phyloP scores from a whole-genome alignment of 768 basidiomycete genomes.

The Coprinellus micaceus region DNA sequence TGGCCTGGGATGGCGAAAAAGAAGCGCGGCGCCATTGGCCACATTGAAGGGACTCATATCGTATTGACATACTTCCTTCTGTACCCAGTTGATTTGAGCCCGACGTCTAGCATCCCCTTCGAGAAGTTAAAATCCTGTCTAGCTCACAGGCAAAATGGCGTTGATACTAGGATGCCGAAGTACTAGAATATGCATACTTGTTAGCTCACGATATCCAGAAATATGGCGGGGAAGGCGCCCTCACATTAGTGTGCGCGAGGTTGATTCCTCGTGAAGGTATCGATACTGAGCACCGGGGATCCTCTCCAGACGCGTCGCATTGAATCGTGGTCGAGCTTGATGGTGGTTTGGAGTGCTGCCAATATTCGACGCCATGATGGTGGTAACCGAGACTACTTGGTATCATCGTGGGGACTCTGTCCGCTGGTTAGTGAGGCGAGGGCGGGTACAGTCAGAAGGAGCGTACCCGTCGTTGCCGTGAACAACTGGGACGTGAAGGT shows the following conservation, averaged over 20 bases:
- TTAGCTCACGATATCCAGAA: neutral
- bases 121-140: too few species aligned
- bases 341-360: conserved; percentile 42
- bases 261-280: conserved; percentile 45
- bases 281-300: conserved; percentile 44
- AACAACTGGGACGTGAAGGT: conserved; percentile 33
- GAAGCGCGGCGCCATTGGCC: too few species aligned
- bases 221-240: conserved; percentile 6
- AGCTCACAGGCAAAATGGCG: conserved; percentile 38
- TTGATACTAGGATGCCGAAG: conserved; percentile 35
- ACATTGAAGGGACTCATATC: too few species aligned
- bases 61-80: too few species aligned
- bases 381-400: conserved; percentile 46
- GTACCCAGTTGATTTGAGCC: too few species aligned
- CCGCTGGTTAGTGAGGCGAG: neutral
- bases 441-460: neutral
- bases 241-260: conserved; percentile 43
- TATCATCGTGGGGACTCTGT: conserved; percentile 51
- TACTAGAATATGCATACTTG: conserved; percentile 24
- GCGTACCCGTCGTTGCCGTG: conserved; percentile 48
- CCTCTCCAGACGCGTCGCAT: conserved; percentile 46
- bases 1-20: too few species aligned
- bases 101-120: too few species aligned
- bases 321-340: conserved; percentile 37
- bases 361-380: conserved; percentile 55